Evolutionary conservation across 2,329 filamentous ascomycete species (phyloP), one percentile per base, ranked within the genome.

Genomic region (Pestalotiopsis sp.): DNA sequence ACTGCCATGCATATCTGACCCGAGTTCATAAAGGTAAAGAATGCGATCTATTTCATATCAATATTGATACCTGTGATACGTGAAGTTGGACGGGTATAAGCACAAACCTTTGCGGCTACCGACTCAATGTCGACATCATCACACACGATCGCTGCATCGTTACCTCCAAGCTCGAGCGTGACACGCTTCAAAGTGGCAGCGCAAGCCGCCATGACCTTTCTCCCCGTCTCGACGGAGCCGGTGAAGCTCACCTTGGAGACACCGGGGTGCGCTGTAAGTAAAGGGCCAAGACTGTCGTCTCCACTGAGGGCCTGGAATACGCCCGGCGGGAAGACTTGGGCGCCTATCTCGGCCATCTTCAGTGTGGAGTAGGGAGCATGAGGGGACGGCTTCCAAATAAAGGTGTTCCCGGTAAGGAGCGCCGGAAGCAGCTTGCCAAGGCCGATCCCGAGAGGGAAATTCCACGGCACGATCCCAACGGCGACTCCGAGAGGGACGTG

Each of bases 241-340:
- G 87, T 90, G 74, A 90, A 90, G 69, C 80, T 85, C 74, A 90
- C 86, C 78, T 89, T 89, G 66, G 84, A 81, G 73, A 89, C 85
- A 12, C 81, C 84, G 1, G 81, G 80, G 73, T 90, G 88, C 20
- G 81, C 77, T 0, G 85, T 87, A 76, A 90, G 83, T 75, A 79
- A 74, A 0, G 86, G 85, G 14, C 88, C 87, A 9, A 89, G 78
- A 5, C 84, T 82, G 13, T 86, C 86, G 64, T 85, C 85, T 36
- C 87, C 87, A 73, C 84, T 87, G 49, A 90, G 72, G 3, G 80
- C 84, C 72, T 89, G 87, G 20, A 90, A 74, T 11, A 90, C 85
- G n/a, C 87, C 87, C 0, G 85, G 82, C 0, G 87, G 87, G 27
- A 89, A 81, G 62, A 85, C 79, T 0, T 79, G 76, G 62, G 83